Percentiles rank a stretch among this genome's conserved stretches.
Evolutionary conservation across 768 basidiomycete genomes (phyloP).

Genomic region (Boletus rex-veris): DNA sequence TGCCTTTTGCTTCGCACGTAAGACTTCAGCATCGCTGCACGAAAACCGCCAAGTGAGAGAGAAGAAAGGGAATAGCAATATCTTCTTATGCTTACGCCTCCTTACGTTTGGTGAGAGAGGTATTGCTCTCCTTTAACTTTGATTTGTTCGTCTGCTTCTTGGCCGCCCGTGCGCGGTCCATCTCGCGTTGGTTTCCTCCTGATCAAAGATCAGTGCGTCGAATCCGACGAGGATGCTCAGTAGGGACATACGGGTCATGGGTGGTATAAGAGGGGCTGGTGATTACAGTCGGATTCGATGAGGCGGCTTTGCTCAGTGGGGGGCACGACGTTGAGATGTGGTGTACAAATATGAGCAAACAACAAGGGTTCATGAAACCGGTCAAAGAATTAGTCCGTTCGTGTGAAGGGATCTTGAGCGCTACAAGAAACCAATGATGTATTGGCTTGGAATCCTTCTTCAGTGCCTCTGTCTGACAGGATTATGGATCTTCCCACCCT

Average conservation of each 20-base stretch:
- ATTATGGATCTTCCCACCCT: conserved; percentile 11
- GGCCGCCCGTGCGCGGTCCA: conserved; percentile 67
- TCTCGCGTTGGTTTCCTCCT: conserved; percentile 85
- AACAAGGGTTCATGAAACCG: conserved; percentile 4
- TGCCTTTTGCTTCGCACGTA: conserved; percentile 81
- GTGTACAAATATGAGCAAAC: conserved; percentile 27
- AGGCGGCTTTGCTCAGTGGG: background rate
- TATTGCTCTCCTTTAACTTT: conserved; percentile 70
- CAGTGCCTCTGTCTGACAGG: background rate
- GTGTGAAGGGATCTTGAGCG: conserved; percentile 19
- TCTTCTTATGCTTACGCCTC: conserved; percentile 56
- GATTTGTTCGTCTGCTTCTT: conserved; percentile 61
- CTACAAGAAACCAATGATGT: background rate
- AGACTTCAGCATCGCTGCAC: conserved; percentile 67
- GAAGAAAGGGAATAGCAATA: conserved; percentile 12
- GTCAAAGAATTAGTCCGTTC: background rate
- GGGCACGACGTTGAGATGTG: background rate
- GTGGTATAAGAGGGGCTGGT: background rate
- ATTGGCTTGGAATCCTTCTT: conserved; percentile 7
- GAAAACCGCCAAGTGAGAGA: conserved; percentile 26
- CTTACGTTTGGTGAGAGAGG: conserved; percentile 62
- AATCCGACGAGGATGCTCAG: background rate
- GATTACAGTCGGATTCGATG: conserved; percentile 9
- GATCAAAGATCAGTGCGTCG: conserved; percentile 13
- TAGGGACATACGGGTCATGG: conserved; percentile 54